Percentiles rank a stretch among this genome's conserved stretches.
Conservation (phyloP, 2,329 filamentous ascomycete species). For the Aureobasidium melanogenum region DNA sequence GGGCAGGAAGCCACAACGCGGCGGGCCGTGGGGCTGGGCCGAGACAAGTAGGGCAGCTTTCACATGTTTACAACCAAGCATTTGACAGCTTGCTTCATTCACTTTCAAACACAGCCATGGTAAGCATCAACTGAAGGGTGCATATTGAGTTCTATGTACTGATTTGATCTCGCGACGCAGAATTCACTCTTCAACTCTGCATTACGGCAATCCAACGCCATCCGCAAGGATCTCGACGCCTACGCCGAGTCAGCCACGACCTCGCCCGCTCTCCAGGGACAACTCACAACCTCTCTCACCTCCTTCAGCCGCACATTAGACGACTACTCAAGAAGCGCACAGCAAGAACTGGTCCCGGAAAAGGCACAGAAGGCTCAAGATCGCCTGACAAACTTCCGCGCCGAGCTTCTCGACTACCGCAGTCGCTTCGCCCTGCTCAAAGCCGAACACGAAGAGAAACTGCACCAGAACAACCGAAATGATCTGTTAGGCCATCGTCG, state of each 20-base stretch:
- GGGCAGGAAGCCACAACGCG: background rate
- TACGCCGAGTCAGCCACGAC: constrained; percentile 53
- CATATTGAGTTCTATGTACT: background rate
- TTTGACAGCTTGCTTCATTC: constrained; percentile 1
- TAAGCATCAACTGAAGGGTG: background rate
- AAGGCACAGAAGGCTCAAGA: constrained; percentile 89
- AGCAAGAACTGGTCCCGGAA: constrained; percentile 78
- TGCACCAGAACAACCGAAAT: constrained; percentile 44
- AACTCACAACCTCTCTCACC: constrained; percentile 68
- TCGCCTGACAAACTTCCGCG: constrained; percentile 74
- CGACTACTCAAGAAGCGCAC: constrained; percentile 78
- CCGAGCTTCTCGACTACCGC: constrained; percentile 73
- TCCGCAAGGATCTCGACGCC: constrained; percentile 65
- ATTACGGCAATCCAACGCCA: constrained; percentile 71
- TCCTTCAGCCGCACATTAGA: constrained; percentile 85
- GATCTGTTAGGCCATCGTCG: constrained; percentile 73
- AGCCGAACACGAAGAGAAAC: constrained; percentile 60
- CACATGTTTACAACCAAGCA: background rate
- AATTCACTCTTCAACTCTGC: constrained; percentile 69
- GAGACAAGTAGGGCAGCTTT: background rate
- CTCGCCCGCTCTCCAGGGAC: constrained; percentile 58
- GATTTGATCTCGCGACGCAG: background rate
- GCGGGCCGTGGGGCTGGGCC: background rate
- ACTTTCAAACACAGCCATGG: background rate
- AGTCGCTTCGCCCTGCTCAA: constrained; percentile 70